phyloP scores from a whole-genome alignment of 768 basidiomycete species.

The Suillus variegatus region DNA sequence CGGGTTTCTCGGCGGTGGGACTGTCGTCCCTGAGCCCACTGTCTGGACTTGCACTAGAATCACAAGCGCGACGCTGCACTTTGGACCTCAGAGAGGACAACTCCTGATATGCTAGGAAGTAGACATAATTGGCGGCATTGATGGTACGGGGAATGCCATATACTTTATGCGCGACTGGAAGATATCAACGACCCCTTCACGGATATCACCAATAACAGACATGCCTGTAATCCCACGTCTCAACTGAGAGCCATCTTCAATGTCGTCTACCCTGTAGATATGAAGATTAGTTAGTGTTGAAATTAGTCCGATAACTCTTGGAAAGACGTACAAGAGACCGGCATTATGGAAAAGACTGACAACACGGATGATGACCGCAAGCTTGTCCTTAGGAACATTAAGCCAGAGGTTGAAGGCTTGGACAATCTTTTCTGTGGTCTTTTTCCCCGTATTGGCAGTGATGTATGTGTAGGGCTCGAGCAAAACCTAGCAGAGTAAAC shows the following conservation, averaged over 20 bases:
- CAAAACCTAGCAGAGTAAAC: constrained; percentile 37
- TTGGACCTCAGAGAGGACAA: constrained; percentile 42
- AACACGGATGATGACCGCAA: constrained; percentile 69
- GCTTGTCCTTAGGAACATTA: constrained; percentile 66
- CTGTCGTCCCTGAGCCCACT: neutral
- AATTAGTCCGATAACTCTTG: neutral
- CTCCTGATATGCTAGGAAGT: constrained; percentile 86
- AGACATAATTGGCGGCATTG: constrained; percentile 92
- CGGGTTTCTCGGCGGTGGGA: neutral
- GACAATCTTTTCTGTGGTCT: constrained; percentile 79
- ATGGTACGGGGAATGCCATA: constrained; percentile 94
- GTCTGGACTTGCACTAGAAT: neutral
- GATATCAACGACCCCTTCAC: neutral
- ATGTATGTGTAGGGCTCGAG: constrained; percentile 88
- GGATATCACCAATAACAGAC: neutral
- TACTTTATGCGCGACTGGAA: constrained; percentile 88
- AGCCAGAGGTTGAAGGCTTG: constrained; percentile 92
- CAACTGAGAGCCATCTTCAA: constrained; percentile 85
- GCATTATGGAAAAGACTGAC: constrained; percentile 91
- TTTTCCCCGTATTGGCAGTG: constrained; percentile 83
- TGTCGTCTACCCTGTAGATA: constrained; percentile 75
- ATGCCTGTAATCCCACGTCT: constrained; percentile 78
- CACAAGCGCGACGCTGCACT: neutral
- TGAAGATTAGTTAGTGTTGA: neutral
- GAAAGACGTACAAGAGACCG: constrained; percentile 68